Percentiles rank a stretch among this genome's conserved stretches.
Conservation (phyloP, 2,329 filamentous ascomycete species). For the Curvularia hawaiiensis region DNA sequence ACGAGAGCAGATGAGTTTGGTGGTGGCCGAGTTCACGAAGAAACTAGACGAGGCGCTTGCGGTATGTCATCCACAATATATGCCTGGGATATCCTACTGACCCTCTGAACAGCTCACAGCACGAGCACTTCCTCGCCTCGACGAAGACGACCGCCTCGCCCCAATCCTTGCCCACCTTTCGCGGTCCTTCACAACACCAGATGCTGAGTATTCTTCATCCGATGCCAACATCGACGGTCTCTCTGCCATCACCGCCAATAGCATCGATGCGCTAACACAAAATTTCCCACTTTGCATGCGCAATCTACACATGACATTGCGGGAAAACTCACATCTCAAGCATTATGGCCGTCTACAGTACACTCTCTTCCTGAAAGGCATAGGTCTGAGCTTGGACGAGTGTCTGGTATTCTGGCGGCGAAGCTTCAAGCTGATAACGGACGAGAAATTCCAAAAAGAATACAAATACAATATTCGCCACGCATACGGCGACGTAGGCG, state of each 20-base stretch:
- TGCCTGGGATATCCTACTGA: conserved; percentile 4
- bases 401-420: conserved; percentile 90
- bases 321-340: conserved; percentile 88
- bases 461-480: conserved; percentile 98
- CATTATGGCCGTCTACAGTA: conserved; percentile 94
- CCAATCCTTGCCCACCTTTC: conserved; percentile 82
- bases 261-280: conserved; percentile 74
- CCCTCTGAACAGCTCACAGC: conserved; percentile 69
- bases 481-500: conserved; percentile 91
- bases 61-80: conserved; percentile 54
- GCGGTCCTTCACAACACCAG: conserved; percentile 92
- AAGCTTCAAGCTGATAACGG: conserved; percentile 82
- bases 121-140: conserved; percentile 86
- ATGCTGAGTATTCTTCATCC: conserved; percentile 75
- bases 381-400: conserved; percentile 90
- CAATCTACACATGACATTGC: conserved; percentile 82
- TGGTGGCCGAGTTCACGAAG: conserved; percentile 82
- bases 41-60: conserved; percentile 82
- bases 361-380: conserved; percentile 93
- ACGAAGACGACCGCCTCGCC: conserved; percentile 91
- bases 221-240: conserved; percentile 78
- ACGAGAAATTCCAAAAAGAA: conserved; percentile 96
- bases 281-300: conserved; percentile 96
- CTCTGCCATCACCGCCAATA: conserved; percentile 62
- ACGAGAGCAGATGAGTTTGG: conserved; percentile 85